Evolutionary conservation across 2,329 filamentous ascomycete genomes (phyloP).

Genomic region (Microthyrium microscopicum): DNA sequence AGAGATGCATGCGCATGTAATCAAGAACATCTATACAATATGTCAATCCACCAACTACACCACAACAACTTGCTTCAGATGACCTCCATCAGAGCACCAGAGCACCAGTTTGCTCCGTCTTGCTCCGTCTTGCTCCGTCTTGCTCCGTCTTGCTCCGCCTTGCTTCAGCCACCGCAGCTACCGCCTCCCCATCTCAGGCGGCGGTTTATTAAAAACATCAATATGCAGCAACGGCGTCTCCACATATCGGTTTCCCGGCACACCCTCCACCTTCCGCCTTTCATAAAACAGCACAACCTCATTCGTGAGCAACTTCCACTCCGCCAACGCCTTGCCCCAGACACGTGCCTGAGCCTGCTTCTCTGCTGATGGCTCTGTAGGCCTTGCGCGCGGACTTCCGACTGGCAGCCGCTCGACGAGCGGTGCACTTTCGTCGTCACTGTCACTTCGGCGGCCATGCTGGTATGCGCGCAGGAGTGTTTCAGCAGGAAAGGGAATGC

Average conservation of each 20-base stretch:
- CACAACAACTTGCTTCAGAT: too few relatives aligned
- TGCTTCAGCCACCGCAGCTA: too few relatives aligned
- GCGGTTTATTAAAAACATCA: conserved; percentile 42
- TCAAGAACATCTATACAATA: too few relatives aligned
- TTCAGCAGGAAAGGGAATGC: conserved; percentile 56
- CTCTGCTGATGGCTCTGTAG: conserved; percentile 10
- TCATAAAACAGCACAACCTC: conserved; percentile 75
- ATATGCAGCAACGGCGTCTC: conserved; percentile 52
- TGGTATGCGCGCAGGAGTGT: conserved; percentile 38
- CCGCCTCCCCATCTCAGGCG: too few relatives aligned
- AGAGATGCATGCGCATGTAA: too few relatives aligned
- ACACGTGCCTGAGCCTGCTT: conserved; percentile 28
- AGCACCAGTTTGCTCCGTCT: too few relatives aligned
- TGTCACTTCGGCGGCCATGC: conserved; percentile 16
- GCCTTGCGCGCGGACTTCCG: not conserved
- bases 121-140: too few relatives aligned
- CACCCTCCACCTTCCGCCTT: conserved; percentile 55
- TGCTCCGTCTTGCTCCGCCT: too few relatives aligned
- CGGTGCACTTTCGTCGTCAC: conserved; percentile 12
- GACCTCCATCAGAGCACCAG: too few relatives aligned
- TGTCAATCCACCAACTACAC: too few relatives aligned
- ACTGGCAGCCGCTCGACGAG: not conserved
- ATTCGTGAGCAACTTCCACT: conserved; percentile 59
- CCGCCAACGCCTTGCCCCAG: conserved; percentile 55
- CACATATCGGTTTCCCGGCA: conserved; percentile 47